These are phyloP conservation scores for Vicia faba DNA, from an alignment of 306 rosid species.

Conservation along the genomic window DNA sequence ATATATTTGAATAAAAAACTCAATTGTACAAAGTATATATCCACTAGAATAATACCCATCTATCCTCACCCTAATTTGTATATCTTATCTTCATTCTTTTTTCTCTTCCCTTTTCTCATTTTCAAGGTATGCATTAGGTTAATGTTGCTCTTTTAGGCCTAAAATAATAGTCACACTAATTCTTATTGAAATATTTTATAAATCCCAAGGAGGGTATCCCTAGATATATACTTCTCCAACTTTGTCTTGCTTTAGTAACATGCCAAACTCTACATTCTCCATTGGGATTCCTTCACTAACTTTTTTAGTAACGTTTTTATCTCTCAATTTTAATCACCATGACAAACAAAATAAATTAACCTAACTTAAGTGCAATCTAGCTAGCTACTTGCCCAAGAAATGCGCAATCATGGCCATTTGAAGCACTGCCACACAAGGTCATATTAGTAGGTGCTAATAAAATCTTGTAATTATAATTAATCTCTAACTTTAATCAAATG, in stretches of 20 bases:
- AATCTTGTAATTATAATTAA: background rate
- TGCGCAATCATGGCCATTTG: slow-evolving; percentile 49
- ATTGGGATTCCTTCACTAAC: slow-evolving; percentile 75
- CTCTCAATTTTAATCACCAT: slow-evolving; percentile 40
- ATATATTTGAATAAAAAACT: slow-evolving; percentile 46
- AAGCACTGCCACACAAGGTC: slow-evolving; percentile 34
- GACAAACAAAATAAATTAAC: slow-evolving; percentile 17
- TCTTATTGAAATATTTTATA: slow-evolving; percentile 50
- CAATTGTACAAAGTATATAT: slow-evolving; percentile 4
- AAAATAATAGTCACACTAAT: slow-evolving; percentile 41
- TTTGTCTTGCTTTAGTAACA: slow-evolving; percentile 77
- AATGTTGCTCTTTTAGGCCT: slow-evolving; percentile 43
- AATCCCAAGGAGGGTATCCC: slow-evolving; percentile 80
- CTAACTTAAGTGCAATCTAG: slow-evolving; percentile 32
- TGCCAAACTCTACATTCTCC: slow-evolving; percentile 78
- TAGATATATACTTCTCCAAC: slow-evolving; percentile 46
- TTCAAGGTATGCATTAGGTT: slow-evolving; percentile 62
- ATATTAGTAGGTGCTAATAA: slow-evolving; percentile 28
- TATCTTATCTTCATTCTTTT: slow-evolving; percentile 31
- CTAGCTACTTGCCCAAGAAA: slow-evolving; percentile 32
- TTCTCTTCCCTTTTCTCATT: slow-evolving; percentile 37
- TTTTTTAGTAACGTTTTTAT: background rate
- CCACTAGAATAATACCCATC: slow-evolving; percentile 3
- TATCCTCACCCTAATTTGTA: slow-evolving; percentile 28
- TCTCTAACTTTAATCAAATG: slow-evolving; percentile 37